phyloP scores from a whole-genome alignment of 345 rosid genomes.

The Linum tenue region DNA sequence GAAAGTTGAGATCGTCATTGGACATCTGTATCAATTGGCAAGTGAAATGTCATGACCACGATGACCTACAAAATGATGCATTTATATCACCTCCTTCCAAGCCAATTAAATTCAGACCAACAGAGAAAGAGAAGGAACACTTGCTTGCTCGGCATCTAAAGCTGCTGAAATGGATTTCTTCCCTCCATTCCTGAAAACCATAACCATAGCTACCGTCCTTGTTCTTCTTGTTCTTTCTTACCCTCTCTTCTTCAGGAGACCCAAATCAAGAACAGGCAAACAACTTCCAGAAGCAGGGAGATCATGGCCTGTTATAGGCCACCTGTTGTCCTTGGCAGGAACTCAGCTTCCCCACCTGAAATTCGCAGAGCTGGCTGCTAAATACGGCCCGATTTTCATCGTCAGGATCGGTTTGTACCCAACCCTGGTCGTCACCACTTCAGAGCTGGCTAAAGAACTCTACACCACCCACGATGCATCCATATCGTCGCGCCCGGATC shows the following conservation, averaged over 20 bases:
- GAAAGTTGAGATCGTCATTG: too few species aligned
- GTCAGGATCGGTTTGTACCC: constrained; percentile 26
- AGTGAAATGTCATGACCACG: too few species aligned
- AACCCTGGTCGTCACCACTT: constrained; percentile 28
- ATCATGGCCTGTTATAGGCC: constrained; percentile 42
- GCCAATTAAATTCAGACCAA: too few species aligned
- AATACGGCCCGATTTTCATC: constrained; percentile 8
- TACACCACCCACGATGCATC: constrained; percentile 27
- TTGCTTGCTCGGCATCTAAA: too few species aligned
- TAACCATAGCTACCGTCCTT: neutral
- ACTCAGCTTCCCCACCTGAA: constrained; percentile 24
- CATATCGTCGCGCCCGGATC: constrained; percentile 1
- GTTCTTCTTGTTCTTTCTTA: constrained; percentile 13
- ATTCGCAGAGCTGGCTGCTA: constrained; percentile 27
- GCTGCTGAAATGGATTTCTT: constrained; percentile 14
- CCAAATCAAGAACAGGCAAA: constrained; percentile 3
- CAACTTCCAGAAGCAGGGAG: constrained; percentile 13
- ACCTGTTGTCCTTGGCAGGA: constrained; percentile 25
- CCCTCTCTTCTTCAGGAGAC: constrained; percentile 9
- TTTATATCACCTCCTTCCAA: too few species aligned
- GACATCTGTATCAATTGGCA: too few species aligned
- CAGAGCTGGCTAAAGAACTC: constrained; percentile 29
- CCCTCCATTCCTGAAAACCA: constrained; percentile 8
- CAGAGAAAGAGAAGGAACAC: too few species aligned
- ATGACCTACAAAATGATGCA: too few species aligned